phyloP scores from a whole-genome alignment of 345 rosid species.

The Syzygium aromaticum region DNA sequence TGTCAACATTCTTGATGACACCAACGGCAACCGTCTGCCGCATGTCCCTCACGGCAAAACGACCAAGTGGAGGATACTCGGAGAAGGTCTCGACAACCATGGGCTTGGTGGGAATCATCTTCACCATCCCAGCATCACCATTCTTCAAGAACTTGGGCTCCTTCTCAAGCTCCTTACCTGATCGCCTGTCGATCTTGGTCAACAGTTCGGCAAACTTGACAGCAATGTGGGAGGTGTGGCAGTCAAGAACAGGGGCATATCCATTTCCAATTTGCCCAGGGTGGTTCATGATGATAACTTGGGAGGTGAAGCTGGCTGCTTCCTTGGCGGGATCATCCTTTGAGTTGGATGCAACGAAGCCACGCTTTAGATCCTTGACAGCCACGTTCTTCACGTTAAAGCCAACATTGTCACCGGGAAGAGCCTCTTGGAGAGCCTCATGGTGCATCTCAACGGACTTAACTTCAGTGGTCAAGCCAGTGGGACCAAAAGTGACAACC shows the following conservation, averaged over 20 bases:
- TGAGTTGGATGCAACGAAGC: slow-evolving; percentile 25
- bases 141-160: slow-evolving; percentile 39
- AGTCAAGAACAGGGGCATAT: slow-evolving; percentile 19
- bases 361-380: slow-evolving; percentile 38
- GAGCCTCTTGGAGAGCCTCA: slow-evolving; percentile 12
- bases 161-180: slow-evolving; percentile 32
- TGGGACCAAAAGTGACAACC: slow-evolving; percentile 12
- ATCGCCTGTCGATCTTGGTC: slow-evolving; percentile 32
- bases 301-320: slow-evolving; percentile 28
- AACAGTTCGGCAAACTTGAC: slow-evolving; percentile 22
- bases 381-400: slow-evolving; percentile 37
- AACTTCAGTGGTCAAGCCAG: slow-evolving; percentile 11
- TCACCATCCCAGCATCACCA: slow-evolving; percentile 24
- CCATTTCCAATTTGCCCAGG: slow-evolving; percentile 31
- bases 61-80: slow-evolving; percentile 23
- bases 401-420: slow-evolving; percentile 25
- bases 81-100: slow-evolving; percentile 24
- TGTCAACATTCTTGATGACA: slow-evolving; percentile 26
- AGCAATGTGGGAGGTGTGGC: slow-evolving; percentile 23
- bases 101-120: slow-evolving; percentile 29
- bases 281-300: slow-evolving; percentile 37
- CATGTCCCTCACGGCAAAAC: slow-evolving; percentile 31
- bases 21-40: slow-evolving; percentile 27
- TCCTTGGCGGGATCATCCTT: slow-evolving; percentile 35
- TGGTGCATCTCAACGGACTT: slow-evolving; percentile 16